Conservation (phyloP, 768 basidiomycete genomes). For the Lactarius indigo region DNA sequence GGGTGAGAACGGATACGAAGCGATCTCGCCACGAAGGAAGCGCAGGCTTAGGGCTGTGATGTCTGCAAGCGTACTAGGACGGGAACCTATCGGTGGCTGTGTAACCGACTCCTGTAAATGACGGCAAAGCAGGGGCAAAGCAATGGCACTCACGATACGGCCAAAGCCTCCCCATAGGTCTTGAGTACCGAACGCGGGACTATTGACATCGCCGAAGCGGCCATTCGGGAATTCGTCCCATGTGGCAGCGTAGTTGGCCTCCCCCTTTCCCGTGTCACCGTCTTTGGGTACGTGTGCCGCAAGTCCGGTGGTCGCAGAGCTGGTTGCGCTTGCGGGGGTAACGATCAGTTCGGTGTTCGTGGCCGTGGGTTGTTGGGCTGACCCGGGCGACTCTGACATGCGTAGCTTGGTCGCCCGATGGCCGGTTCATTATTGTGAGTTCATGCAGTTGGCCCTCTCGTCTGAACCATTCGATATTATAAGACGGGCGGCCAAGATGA, state of each 20-base stretch:
- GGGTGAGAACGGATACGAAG: constrained; percentile 86
- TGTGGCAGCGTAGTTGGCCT: constrained; percentile 69
- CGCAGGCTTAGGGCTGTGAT: constrained; percentile 76
- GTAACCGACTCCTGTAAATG: not conserved
- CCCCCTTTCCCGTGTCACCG: constrained; percentile 62
- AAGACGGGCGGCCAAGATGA: constrained; percentile 98
- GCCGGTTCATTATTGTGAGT: constrained; percentile 80
- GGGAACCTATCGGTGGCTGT: constrained; percentile 10
- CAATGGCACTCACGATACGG: constrained; percentile 44
- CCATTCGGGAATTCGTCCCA: constrained; percentile 99
- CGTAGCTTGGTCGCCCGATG: constrained; percentile 94
- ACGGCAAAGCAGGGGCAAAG: not conserved
- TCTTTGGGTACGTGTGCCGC: constrained; percentile 47
- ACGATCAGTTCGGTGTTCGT: constrained; percentile 46
- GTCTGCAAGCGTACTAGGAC: constrained; percentile 40
- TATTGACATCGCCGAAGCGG: constrained; percentile 95
- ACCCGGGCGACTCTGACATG: constrained; percentile 54
- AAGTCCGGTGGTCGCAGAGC: constrained; percentile 55
- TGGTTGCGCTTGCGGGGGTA: constrained; percentile 62
- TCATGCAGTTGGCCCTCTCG: not conserved
- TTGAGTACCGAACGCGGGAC: constrained; percentile 87
- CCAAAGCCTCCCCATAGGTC: constrained; percentile 74
- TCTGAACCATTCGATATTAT: constrained; percentile 2
- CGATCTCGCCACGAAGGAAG: constrained; percentile 69
- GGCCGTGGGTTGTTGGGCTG: constrained; percentile 27